A percentile compares a stretch with the other conserved stretches of the same genome.
These are phyloP conservation scores for Colletotrichum lentis DNA, from an alignment of 2,329 filamentous ascomycete genomes.

Conservation along the genomic window DNA sequence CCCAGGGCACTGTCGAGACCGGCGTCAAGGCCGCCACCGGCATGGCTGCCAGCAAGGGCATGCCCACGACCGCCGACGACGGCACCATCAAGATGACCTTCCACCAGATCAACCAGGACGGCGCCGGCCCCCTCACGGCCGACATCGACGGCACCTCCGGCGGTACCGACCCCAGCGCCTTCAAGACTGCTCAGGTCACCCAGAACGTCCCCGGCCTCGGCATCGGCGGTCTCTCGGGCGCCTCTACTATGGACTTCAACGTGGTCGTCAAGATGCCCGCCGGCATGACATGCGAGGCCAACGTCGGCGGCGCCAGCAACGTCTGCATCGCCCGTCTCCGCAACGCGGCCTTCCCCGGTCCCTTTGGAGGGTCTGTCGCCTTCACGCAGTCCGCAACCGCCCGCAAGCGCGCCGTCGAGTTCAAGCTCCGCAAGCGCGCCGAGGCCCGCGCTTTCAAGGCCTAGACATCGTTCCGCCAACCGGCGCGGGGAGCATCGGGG, in stretches of 20 bases:
- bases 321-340: constrained; percentile 72
- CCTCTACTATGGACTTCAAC: constrained; percentile 69
- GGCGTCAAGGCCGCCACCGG: constrained; percentile 64
- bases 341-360: constrained; percentile 68
- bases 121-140: constrained; percentile 69
- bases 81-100: constrained; percentile 70
- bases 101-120: constrained; percentile 76
- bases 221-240: constrained; percentile 64
- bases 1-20: constrained; percentile 53
- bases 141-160: constrained; percentile 69
- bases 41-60: constrained; percentile 69
- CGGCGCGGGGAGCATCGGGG: constrained; percentile 14
- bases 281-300: constrained; percentile 71
- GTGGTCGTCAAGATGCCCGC: constrained; percentile 70
- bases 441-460: constrained; percentile 41
- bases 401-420: constrained; percentile 70
- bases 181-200: constrained; percentile 66
- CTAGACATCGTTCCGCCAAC: constrained; percentile 11
- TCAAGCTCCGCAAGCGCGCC: constrained; percentile 51
- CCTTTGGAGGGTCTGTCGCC: constrained; percentile 71
- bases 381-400: constrained; percentile 68
- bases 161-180: constrained; percentile 66
- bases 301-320: constrained; percentile 64
- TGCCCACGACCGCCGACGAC: constrained; percentile 74
- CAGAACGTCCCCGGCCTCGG: constrained; percentile 68